phyloP scores from a whole-genome alignment of 345 rosid species.

The Clarkia xantiana region DNA sequence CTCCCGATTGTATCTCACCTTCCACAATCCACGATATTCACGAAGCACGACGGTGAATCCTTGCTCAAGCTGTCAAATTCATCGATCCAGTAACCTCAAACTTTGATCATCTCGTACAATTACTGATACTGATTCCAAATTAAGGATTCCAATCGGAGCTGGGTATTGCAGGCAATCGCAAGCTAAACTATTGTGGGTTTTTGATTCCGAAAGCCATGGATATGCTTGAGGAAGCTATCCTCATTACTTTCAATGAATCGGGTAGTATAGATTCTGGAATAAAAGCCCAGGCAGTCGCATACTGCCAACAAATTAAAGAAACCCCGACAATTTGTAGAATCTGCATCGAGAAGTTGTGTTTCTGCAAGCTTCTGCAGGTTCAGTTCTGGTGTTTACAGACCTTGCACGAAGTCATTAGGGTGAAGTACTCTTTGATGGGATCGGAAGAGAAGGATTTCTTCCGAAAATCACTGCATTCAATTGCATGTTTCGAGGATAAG shows the following conservation, averaged over 20 bases:
- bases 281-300: constrained; percentile 43
- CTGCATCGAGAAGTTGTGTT: constrained; percentile 59
- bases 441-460: constrained; percentile 44
- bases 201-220: constrained; percentile 31
- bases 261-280: constrained; percentile 42
- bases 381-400: constrained; percentile 98
- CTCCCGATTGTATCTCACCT: too few relatives aligned
- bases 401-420: constrained; percentile 52
- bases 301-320: constrained; percentile 50
- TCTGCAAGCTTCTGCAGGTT: constrained; percentile 50
- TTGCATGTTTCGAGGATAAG: constrained; percentile 53
- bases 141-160: too few relatives aligned
- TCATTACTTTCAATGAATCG: constrained; percentile 62
- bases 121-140: too few relatives aligned
- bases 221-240: constrained; percentile 72
- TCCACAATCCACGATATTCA: too few relatives aligned
- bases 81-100: too few relatives aligned
- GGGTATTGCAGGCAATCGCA: too few relatives aligned
- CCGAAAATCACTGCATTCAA: constrained; percentile 49
- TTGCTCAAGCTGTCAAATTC: too few relatives aligned
- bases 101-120: too few relatives aligned
- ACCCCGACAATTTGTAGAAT: constrained; percentile 33
- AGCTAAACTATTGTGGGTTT: too few relatives aligned
- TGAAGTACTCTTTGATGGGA: constrained; percentile 39
- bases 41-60: too few relatives aligned